Evolutionary conservation across 2,329 filamentous ascomycete species (phyloP).

Genomic region (Colletotrichum gigasporum): DNA sequence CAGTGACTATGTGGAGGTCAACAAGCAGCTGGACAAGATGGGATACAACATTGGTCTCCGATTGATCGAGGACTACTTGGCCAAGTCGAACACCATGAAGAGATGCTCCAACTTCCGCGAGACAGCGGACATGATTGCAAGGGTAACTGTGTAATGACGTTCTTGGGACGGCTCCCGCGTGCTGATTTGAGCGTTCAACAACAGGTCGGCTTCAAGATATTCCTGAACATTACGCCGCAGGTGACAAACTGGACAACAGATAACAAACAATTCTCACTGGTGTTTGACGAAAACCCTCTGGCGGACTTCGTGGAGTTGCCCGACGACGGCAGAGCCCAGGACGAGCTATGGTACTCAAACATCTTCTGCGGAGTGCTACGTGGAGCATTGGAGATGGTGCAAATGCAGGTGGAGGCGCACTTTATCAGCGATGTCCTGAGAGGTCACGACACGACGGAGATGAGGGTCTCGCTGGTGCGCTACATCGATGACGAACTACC

Average conservation of each 20-base stretch:
- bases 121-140: conserved; percentile 95
- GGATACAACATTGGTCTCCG: conserved; percentile 98
- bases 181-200: conserved; percentile 33
- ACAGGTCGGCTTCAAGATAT: conserved; percentile 98
- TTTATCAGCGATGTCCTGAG: conserved; percentile 94
- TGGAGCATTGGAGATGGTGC: conserved; percentile 96
- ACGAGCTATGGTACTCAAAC: conserved; percentile 98
- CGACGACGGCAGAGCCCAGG: conserved; percentile 93
- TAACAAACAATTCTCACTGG: conserved; percentile 93
- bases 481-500: conserved; percentile 99
- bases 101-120: conserved; percentile 93
- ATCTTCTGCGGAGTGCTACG: conserved; percentile 93
- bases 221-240: conserved; percentile 93
- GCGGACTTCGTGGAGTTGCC: conserved; percentile 98
- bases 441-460: conserved; percentile 96
- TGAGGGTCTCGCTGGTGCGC: conserved; percentile 89
- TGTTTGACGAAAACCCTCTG: conserved; percentile 96
- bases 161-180: not conserved
- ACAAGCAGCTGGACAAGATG: conserved; percentile 98
- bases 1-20: conserved; percentile 92
- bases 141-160: too few relatives aligned
- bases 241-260: conserved; percentile 97
- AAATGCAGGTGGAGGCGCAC: conserved; percentile 98
- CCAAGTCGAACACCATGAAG: conserved; percentile 90
- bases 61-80: conserved; percentile 96